These are phyloP conservation scores for Jimgerdemannia lactiflua DNA, from an alignment of 192 early-diverging fungal genomes.

Conservation along the genomic window DNA sequence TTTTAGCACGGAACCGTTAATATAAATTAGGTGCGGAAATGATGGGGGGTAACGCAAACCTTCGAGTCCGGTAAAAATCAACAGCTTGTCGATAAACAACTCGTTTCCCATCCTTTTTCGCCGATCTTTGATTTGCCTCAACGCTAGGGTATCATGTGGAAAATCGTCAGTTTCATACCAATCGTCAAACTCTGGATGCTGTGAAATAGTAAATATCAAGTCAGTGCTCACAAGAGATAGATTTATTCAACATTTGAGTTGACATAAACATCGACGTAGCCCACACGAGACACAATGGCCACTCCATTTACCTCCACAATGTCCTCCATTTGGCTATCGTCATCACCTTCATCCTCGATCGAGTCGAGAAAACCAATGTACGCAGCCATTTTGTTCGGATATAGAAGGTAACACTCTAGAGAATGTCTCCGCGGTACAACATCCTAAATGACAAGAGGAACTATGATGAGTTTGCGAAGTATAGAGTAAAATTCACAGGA, in stretches of 20 bases:
- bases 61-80: constrained; percentile 7
- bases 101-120: constrained; percentile 5
- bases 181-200: neutral
- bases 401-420: neutral
- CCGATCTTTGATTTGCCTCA: constrained; percentile 5
- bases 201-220: neutral
- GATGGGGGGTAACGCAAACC: neutral
- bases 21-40: too few species aligned
- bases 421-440: constrained; percentile 1
- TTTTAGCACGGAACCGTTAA: neutral
- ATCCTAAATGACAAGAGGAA: neutral
- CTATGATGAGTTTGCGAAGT: neutral
- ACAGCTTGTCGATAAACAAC: constrained; percentile 10
- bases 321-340: neutral
- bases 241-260: neutral
- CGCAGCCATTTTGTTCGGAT: constrained; percentile 1
- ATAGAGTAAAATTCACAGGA: neutral
- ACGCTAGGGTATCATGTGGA: neutral
- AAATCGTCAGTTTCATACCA: neutral
- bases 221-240: neutral
- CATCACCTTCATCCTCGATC: neutral
- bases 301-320: neutral
- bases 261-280: neutral
- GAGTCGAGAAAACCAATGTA: constrained; percentile 5
- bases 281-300: neutral